These are phyloP conservation scores for Capronia americana DNA, from an alignment of 2,329 filamentous ascomycete genomes.

Conservation along the genomic window DNA sequence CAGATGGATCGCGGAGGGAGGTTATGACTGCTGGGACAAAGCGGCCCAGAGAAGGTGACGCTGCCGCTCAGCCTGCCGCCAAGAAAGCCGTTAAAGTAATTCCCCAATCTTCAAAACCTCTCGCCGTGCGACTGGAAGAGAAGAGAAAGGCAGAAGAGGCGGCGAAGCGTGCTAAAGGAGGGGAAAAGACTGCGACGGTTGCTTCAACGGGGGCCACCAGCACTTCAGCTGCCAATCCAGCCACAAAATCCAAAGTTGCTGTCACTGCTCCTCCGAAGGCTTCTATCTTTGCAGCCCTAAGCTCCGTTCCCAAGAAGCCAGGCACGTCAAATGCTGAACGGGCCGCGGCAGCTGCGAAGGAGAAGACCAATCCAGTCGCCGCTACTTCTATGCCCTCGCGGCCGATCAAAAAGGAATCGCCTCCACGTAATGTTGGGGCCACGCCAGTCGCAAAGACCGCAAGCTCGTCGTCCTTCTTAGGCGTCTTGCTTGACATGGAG, in stretches of 20 bases:
- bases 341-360: slow-evolving; percentile 48
- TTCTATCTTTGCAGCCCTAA: slow-evolving; percentile 54
- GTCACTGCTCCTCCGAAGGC: slow-evolving; percentile 46
- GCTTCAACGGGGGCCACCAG: slow-evolving; percentile 11
- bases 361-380: slow-evolving; percentile 44
- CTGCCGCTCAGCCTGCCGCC: slow-evolving; percentile 43
- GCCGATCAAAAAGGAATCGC: slow-evolving; percentile 45
- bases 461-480: slow-evolving; percentile 56
- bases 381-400: slow-evolving; percentile 33
- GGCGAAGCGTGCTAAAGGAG: slow-evolving; percentile 30
- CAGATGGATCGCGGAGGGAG: slow-evolving; percentile 26
- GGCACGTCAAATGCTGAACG: slow-evolving; percentile 58
- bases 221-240: slow-evolving; percentile 29
- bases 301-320: slow-evolving; percentile 57
- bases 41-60: slow-evolving; percentile 29
- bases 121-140: slow-evolving; percentile 40
- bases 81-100: slow-evolving; percentile 49
- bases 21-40: slow-evolving; percentile 22
- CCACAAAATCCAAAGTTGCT: slow-evolving; percentile 46
- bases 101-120: slow-evolving; percentile 39
- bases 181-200: slow-evolving; percentile 23
- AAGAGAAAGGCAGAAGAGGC: slow-evolving; percentile 36
- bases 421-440: slow-evolving; percentile 35
- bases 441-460: slow-evolving; percentile 46
- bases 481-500: slow-evolving; percentile 55